These are phyloP conservation scores for Teunomyces atbi DNA, from an alignment of 805 yeast species.

Conservation along the genomic window DNA sequence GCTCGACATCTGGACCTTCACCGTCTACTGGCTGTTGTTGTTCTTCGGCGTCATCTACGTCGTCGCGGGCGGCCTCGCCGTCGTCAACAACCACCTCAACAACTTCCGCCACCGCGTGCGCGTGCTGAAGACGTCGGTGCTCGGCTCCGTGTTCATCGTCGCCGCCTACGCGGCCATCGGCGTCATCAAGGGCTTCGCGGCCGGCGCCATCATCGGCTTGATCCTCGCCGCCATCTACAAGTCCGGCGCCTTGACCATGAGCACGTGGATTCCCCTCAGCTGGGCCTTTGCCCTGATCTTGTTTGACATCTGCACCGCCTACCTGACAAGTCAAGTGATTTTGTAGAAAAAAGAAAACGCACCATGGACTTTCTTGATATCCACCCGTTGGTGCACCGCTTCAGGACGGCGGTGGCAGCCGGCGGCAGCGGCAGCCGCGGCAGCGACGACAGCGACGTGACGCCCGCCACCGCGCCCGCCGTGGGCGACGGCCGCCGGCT, in stretches of 20 bases:
- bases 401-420: too few species aligned
- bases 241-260: conserved; percentile 82
- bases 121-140: conserved; percentile 8
- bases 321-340: conserved; percentile 48
- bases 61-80: conserved; percentile 63
- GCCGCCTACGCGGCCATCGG: conserved; percentile 53
- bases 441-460: too few species aligned
- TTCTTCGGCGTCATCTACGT: conserved; percentile 61
- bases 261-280: conserved; percentile 92
- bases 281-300: conserved; percentile 71
- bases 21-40: conserved; percentile 77
- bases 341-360: background rate
- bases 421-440: too few species aligned
- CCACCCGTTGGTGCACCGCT: conserved; percentile 4
- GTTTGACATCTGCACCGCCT: conserved; percentile 64
- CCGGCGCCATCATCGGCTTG: conserved; percentile 78
- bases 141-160: conserved; percentile 41
- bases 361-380: conserved; percentile 5
- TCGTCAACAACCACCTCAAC: conserved; percentile 21
- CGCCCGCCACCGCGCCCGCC: too few species aligned
- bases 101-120: conserved; percentile 15
- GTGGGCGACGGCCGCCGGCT: background rate
- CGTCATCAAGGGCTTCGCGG: conserved; percentile 58
- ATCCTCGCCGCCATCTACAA: conserved; percentile 71
- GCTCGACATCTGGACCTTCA: conserved; percentile 77